Evolutionary conservation across 2,329 filamentous ascomycete species (phyloP).

Genomic region (Acrocalymma vagum): DNA sequence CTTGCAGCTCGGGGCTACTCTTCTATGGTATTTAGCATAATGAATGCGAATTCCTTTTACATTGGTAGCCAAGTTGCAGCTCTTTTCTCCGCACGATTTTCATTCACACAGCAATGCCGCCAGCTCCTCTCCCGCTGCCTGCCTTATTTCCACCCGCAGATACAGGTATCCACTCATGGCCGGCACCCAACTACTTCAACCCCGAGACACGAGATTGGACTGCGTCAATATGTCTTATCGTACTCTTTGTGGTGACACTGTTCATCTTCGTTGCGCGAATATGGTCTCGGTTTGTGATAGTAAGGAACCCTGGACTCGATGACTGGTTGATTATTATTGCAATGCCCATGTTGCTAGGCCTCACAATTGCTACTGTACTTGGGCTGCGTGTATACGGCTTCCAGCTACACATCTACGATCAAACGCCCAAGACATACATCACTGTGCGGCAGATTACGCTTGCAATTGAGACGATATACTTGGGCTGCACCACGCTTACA

Average conservation of each 20-base stretch:
- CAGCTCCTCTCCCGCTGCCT: slow-evolving; percentile 5
- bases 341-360: slow-evolving; percentile 15
- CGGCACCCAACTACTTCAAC: slow-evolving; percentile 14
- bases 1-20: no score
- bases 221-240: slow-evolving; percentile 13
- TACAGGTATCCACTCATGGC: slow-evolving; percentile 13
- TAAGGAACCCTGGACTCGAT: slow-evolving; percentile 19
- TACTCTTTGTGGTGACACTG: slow-evolving; percentile 15
- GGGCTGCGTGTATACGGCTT: slow-evolving; percentile 18
- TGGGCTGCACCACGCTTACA: slow-evolving; percentile 18
- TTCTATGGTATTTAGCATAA: no score
- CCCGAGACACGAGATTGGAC: slow-evolving; percentile 14
- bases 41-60: no score
- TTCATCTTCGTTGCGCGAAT: slow-evolving; percentile 20
- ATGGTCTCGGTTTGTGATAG: slow-evolving; percentile 19
- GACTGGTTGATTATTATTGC: slow-evolving; percentile 24
- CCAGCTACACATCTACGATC: slow-evolving; percentile 16
- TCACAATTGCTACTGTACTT: slow-evolving; percentile 17
- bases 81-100: no score
- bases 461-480: slow-evolving; percentile 26
- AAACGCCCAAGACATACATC: slow-evolving; percentile 19
- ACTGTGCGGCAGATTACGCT: slow-evolving; percentile 22
- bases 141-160: slow-evolving; percentile 16
- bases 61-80: no score
- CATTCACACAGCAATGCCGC: no score